Evolutionary conservation across 2,329 filamentous ascomycete species (phyloP), one percentile per base, ranked within the genome.

Genomic region (Sporothrix luriei): DNA sequence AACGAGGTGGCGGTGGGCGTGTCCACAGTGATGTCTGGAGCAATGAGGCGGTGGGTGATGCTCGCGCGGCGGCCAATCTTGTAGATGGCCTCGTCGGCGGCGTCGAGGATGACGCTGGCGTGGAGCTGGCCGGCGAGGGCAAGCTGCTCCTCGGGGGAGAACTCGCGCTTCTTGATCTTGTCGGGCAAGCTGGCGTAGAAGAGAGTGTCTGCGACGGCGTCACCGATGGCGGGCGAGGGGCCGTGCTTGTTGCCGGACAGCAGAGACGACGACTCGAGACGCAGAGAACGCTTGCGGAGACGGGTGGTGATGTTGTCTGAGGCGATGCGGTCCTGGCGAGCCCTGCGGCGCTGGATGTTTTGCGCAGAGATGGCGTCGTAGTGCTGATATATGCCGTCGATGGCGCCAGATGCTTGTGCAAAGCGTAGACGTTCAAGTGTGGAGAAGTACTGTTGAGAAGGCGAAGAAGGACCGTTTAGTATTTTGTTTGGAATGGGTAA

Each of bases 121-220:
- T 84, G 82, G 46, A 80, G 80, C 67, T 84, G 83, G 69, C 82
- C 82, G 52, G 85, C 85, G 69, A 90, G 82, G 70, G 88, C 78
- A 55, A 85, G 80, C 74, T 90, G 90, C 79, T 95, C 91, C 78
- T 93, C 90, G 64, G 82, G 83, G 29, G 89, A 89, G 77, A 93
- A 90, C 72, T 91, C 87, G 73, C 86, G 87, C 73, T 87, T 86
- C 76, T 88, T 88, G 73, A 93, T 84, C 78, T 92, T 93, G 72
- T 91, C 87, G 24, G 92, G 91, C 54, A 93, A 82, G 26, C 84
- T 87, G 68, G 89, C 82, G 77, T 89, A 93, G 82, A 91, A 92
- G 72, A 86, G 83, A 68, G 86, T 86, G 74, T 91, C 88, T 40
- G 84, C 82, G 81, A 48, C 46, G 4, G 64, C 65, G 33, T 64